These are phyloP conservation scores for Talaromyces albobiverticillius DNA, from an alignment of 2,329 filamentous ascomycete genomes.

Conservation along the genomic window DNA sequence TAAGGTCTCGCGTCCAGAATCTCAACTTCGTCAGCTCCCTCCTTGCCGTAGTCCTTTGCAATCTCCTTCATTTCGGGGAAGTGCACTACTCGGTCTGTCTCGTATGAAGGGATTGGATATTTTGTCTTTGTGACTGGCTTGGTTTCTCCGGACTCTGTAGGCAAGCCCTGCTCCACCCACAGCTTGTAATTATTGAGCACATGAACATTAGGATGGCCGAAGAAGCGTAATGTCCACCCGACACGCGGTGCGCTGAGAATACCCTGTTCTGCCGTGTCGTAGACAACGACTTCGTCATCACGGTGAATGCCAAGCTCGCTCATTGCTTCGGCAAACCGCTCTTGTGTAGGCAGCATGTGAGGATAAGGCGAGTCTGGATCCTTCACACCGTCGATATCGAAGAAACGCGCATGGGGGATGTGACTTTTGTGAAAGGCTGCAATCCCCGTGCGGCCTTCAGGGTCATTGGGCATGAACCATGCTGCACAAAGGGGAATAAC, in stretches of 20 bases:
- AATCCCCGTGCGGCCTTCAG: constrained; percentile 68
- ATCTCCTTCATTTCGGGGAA: constrained; percentile 83
- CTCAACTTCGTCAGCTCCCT: constrained; percentile 78
- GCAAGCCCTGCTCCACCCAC: constrained; percentile 83
- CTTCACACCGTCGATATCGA: constrained; percentile 89
- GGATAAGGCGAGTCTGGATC: constrained; percentile 86
- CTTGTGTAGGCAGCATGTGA: constrained; percentile 86
- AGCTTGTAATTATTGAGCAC: constrained; percentile 91
- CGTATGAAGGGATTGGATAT: constrained; percentile 56
- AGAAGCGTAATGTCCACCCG: constrained; percentile 87
- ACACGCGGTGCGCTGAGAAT: constrained; percentile 94
- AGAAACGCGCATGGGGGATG: constrained; percentile 89
- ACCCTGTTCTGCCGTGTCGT: constrained; percentile 85
- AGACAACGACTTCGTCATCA: constrained; percentile 90
- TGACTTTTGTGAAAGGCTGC: constrained; percentile 77
- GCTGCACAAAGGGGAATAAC: constrained; percentile 87
- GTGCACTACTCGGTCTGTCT: constrained; percentile 64
- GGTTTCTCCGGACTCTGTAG: constrained; percentile 69
- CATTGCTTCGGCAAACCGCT: constrained; percentile 84
- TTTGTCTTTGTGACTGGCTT: constrained; percentile 38
- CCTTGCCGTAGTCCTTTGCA: constrained; percentile 68
- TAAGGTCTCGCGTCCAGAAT: constrained; percentile 81
- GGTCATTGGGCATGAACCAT: constrained; percentile 95
- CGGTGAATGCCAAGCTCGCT: constrained; percentile 78
- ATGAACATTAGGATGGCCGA: constrained; percentile 86